These are phyloP conservation scores for Fusarium pininemorale DNA, from an alignment of 2,329 filamentous ascomycete species.

Conservation along the genomic window DNA sequence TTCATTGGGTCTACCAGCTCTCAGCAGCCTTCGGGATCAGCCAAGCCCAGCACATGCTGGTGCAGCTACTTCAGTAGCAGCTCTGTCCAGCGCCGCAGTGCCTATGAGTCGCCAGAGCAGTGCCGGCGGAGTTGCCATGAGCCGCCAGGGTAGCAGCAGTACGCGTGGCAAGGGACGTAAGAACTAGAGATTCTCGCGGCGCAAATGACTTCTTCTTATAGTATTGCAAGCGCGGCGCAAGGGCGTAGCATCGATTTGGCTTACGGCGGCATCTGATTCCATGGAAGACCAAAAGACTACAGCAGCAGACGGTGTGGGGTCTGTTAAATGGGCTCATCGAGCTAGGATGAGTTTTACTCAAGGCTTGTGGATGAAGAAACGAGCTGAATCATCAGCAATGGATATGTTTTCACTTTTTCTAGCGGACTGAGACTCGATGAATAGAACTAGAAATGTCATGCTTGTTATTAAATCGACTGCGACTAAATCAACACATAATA, in stretches of 20 bases:
- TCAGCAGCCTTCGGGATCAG: conserved; percentile 56
- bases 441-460: conserved; percentile 37
- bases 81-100: conserved; percentile 49
- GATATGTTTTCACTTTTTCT: conserved; percentile 13
- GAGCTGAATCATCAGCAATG: neutral
- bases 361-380: neutral
- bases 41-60: conserved; percentile 42
- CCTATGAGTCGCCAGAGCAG: conserved; percentile 68
- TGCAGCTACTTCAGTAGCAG: conserved; percentile 36
- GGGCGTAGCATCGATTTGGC: conserved; percentile 32
- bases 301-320: conserved; percentile 14
- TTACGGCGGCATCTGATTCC: conserved; percentile 17
- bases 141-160: conserved; percentile 62
- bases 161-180: conserved; percentile 58
- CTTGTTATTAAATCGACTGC: conserved; percentile 6
- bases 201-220: conserved; percentile 33
- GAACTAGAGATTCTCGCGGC: conserved; percentile 35
- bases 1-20: conserved; percentile 57
- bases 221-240: conserved; percentile 45
- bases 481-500: neutral
- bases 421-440: conserved; percentile 15
- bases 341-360: conserved; percentile 12
- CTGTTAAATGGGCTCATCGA: conserved; percentile 7
- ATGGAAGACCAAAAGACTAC: conserved; percentile 9
- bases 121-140: conserved; percentile 65